Evolutionary conservation across 768 basidiomycete genomes (phyloP).

Genomic region (Postia placenta): DNA sequence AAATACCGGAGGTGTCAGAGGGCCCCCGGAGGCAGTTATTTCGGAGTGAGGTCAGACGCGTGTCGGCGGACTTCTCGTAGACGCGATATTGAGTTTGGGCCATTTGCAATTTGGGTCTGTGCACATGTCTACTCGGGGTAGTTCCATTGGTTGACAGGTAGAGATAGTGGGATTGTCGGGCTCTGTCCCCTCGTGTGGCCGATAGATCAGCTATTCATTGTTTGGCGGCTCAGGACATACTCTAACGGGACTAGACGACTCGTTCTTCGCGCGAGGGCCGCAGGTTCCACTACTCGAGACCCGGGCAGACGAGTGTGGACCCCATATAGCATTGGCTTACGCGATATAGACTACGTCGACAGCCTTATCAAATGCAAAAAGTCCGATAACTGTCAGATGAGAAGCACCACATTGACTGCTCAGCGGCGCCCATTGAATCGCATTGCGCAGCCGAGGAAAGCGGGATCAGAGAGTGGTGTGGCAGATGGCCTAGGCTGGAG

Average conservation of each 20-base stretch:
- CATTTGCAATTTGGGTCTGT: background rate
- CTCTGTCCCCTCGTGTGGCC: too few species aligned
- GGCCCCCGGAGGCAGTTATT: constrained; percentile 7
- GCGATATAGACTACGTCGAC: background rate
- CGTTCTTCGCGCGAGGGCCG: too few species aligned
- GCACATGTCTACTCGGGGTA: background rate
- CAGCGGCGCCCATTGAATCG: too few species aligned
- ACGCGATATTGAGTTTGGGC: background rate
- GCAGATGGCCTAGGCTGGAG: too few species aligned
- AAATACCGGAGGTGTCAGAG: constrained; percentile 18
- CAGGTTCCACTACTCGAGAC: too few species aligned
- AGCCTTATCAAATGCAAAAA: background rate
- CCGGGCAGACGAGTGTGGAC: too few species aligned
- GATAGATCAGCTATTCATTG: too few species aligned
- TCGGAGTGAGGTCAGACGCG: constrained; percentile 5
- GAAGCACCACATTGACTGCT: too few species aligned
- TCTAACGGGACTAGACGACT: too few species aligned
- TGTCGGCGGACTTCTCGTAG: constrained; percentile 15
- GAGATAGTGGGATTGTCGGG: background rate
- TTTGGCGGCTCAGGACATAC: too few species aligned
- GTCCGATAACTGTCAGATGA: too few species aligned
- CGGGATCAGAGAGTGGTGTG: too few species aligned
- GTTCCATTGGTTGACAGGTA: background rate
- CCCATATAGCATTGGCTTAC: background rate
- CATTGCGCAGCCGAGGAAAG: background rate